Percentiles rank a stretch among this genome's conserved stretches.
Evolutionary conservation across 2,329 filamentous ascomycete species (phyloP).

Genomic region (Fusarium coffeatum): DNA sequence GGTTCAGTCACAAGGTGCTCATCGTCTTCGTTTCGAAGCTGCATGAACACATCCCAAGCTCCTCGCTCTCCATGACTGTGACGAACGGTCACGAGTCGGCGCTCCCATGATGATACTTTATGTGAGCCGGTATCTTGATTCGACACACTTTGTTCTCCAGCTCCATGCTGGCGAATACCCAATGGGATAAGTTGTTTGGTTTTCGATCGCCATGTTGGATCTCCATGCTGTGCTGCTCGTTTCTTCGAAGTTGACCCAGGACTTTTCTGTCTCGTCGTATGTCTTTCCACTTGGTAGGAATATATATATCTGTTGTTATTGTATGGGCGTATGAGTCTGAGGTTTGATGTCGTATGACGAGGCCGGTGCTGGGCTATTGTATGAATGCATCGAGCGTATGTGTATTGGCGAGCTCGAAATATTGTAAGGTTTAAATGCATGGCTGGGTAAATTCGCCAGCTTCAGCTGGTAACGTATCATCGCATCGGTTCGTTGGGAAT

Average conservation of each 20-base stretch:
- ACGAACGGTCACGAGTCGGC: conserved; percentile 31
- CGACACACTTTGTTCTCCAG: not conserved
- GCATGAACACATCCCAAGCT: conserved; percentile 46
- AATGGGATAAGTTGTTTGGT: conserved; percentile 12
- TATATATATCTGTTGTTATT: conserved; percentile 7
- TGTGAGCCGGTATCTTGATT: conserved; percentile 5
- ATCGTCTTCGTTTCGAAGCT: conserved; percentile 34
- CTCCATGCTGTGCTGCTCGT: conserved; percentile 12
- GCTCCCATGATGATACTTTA: conserved; percentile 36
- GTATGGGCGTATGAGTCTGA: conserved; percentile 12
- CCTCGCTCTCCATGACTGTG: conserved; percentile 41
- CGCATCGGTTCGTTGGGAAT: conserved; percentile 30
- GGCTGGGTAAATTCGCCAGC: conserved; percentile 41
- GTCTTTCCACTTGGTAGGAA: conserved; percentile 13
- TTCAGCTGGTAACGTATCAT: conserved; percentile 36
- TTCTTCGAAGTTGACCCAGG: conserved; percentile 11
- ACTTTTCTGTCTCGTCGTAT: conserved; percentile 7
- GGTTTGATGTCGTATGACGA: conserved; percentile 34
- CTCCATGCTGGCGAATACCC: conserved; percentile 16
- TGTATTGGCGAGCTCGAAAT: conserved; percentile 26
- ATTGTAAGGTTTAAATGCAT: conserved; percentile 47
- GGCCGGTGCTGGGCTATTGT: conserved; percentile 9
- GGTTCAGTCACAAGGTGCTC: conserved; percentile 37
- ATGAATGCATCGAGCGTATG: conserved; percentile 15
- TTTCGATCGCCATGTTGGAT: conserved; percentile 31